Evolutionary conservation across 2,329 filamentous ascomycete species (phyloP).

Genomic region (Alternaria gansuensis): DNA sequence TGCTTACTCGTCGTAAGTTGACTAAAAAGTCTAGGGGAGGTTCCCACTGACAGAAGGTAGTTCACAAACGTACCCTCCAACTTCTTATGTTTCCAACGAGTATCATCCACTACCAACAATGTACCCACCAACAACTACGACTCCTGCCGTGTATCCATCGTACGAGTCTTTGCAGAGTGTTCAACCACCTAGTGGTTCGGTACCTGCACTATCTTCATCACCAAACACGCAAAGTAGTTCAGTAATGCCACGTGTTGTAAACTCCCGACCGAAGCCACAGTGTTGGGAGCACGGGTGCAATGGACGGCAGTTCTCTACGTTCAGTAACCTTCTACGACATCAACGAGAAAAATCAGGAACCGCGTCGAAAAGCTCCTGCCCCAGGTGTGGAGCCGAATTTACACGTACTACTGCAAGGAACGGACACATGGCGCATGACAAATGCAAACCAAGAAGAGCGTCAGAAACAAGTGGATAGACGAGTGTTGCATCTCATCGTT

Average conservation of each 20-base stretch:
- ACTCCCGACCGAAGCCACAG: slow-evolving; percentile 87
- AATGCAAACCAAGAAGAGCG: slow-evolving; percentile 79
- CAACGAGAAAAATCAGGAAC: slow-evolving; percentile 95
- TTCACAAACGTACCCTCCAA: slow-evolving; percentile 46
- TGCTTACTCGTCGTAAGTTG: slow-evolving; percentile 47
- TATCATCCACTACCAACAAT: slow-evolving; percentile 49
- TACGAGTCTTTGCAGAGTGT: slow-evolving; percentile 44
- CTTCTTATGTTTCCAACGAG: slow-evolving; percentile 46
- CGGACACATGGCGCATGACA: slow-evolving; percentile 85
- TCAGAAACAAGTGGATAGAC: slow-evolving; percentile 49
- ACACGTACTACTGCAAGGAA: slow-evolving; percentile 89
- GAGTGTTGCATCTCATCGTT: neutral
- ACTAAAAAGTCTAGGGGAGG: slow-evolving; percentile 1
- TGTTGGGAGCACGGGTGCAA: slow-evolving; percentile 99
- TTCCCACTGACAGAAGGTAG: slow-evolving; percentile 32
- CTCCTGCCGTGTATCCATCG: slow-evolving; percentile 44
- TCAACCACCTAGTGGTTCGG: slow-evolving; percentile 27
- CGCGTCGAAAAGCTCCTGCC: slow-evolving; percentile 86
- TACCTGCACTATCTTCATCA: slow-evolving; percentile 42
- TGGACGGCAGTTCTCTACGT: slow-evolving; percentile 92
- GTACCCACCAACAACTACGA: slow-evolving; percentile 48
- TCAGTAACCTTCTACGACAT: slow-evolving; percentile 91
- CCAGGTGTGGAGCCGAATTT: slow-evolving; percentile 91
- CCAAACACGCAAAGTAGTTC: slow-evolving; percentile 38
- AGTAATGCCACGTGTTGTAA: slow-evolving; percentile 67